Conservation (phyloP, 2,329 filamentous ascomycete genomes). For the Penicillium sp. region DNA sequence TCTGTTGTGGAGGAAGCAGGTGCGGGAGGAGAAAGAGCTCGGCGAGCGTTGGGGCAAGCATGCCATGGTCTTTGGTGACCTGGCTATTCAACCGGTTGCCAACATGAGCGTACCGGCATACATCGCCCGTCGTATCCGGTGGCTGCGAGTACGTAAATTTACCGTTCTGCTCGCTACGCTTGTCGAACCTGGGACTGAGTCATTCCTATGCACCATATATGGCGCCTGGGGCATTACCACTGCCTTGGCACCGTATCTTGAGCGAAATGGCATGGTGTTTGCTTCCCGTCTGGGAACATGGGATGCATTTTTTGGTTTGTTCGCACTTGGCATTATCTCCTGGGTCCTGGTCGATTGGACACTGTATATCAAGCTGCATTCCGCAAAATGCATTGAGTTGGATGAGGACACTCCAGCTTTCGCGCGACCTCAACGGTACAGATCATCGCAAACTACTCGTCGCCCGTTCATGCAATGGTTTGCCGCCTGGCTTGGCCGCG, state of each 20-base stretch:
- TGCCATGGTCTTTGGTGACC: slow-evolving; percentile 76
- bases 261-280: slow-evolving; percentile 33
- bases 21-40: slow-evolving; percentile 37
- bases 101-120: slow-evolving; percentile 76
- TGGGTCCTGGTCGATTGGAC: slow-evolving; percentile 78
- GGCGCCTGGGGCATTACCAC: slow-evolving; percentile 76
- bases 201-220: slow-evolving; percentile 77
- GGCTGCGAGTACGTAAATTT: slow-evolving; percentile 91
- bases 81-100: slow-evolving; percentile 85
- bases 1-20: slow-evolving; percentile 67
- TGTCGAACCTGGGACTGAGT: slow-evolving; percentile 89
- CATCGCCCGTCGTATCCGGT: slow-evolving; percentile 75
- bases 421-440: slow-evolving; percentile 52
- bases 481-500: slow-evolving; percentile 78
- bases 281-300: slow-evolving; percentile 64
- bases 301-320: slow-evolving; percentile 63
- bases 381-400: slow-evolving; percentile 65
- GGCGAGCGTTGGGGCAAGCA: slow-evolving; percentile 66
- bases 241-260: slow-evolving; percentile 58
- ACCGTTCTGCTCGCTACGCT: slow-evolving; percentile 85
- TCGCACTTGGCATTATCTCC: slow-evolving; percentile 60
- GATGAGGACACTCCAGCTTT: slow-evolving; percentile 74
- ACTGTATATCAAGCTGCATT: slow-evolving; percentile 72
- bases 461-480: slow-evolving; percentile 70
- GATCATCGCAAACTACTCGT: slow-evolving; percentile 39